These are phyloP conservation scores for Saccharomyces hybrid DNA, from an alignment of 1,139 yeast genomes.

Conservation along the genomic window DNA sequence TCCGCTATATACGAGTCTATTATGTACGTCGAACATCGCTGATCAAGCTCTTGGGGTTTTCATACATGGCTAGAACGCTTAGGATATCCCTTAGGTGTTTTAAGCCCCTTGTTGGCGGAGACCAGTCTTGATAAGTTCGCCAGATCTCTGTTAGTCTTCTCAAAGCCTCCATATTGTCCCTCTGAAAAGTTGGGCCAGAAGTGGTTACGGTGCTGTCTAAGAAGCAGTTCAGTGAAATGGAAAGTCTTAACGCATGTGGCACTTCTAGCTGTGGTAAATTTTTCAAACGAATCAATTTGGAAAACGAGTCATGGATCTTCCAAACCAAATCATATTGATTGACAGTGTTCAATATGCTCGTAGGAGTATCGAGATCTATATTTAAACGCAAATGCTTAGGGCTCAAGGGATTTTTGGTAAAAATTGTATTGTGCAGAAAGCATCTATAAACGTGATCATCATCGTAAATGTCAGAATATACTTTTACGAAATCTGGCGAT, in stretches of 20 bases:
- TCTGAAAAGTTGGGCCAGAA: conserved; percentile 14
- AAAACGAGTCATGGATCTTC: conserved; percentile 30
- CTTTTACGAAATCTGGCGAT: conserved; percentile 19
- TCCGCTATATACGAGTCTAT: conserved; percentile 3
- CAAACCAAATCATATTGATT: conserved; percentile 33
- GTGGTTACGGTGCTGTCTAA: conserved; percentile 13
- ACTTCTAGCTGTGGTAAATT: conserved; percentile 24
- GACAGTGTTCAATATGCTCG: conserved; percentile 24
- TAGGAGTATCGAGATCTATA: conserved; percentile 19
- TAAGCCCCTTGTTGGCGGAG: conserved; percentile 31
- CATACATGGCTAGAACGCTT: conserved; percentile 28
- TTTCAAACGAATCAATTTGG: conserved; percentile 21
- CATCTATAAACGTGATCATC: conserved; percentile 24
- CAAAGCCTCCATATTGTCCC: conserved; percentile 20
- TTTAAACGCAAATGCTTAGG: conserved; percentile 18
- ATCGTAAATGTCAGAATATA: conserved; percentile 24
- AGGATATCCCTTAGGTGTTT: conserved; percentile 25
- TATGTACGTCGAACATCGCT: conserved; percentile 17
- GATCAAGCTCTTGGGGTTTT: conserved; percentile 18
- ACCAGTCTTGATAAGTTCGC: conserved; percentile 28
- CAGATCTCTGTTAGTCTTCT: conserved; percentile 22
- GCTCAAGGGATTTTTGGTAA: conserved; percentile 23
- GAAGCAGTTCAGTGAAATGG: conserved; percentile 15
- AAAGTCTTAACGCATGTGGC: conserved; percentile 14
- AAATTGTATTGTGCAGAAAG: conserved; percentile 25